A percentile compares a stretch with the other conserved stretches of the same genome.
Evolutionary conservation across 2,329 filamentous ascomycete genomes (phyloP).

Genomic region (Plectosphaerella plurivora): DNA sequence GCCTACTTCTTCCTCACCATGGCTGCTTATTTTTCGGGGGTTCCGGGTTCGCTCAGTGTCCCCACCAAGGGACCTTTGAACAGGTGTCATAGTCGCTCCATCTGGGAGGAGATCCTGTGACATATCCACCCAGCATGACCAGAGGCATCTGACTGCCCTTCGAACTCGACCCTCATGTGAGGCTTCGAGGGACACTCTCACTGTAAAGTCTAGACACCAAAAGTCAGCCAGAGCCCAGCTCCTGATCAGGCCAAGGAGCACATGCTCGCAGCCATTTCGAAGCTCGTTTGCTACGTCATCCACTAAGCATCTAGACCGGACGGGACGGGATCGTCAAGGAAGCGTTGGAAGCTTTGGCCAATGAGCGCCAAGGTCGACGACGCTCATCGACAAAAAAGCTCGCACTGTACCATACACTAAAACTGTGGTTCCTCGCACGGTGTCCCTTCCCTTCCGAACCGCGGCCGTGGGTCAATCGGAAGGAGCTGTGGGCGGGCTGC

Average conservation of each 20-base stretch:
- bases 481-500: slow-evolving; percentile 9
- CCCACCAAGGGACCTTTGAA: too few relatives aligned
- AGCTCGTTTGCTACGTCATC: background rate
- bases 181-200: too few relatives aligned
- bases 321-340: too few relatives aligned
- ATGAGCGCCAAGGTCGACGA: background rate
- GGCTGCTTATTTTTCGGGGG: too few relatives aligned
- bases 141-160: too few relatives aligned
- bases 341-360: background rate
- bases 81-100: too few relatives aligned
- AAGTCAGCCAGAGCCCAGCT: background rate
- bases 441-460: background rate
- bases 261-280: background rate
- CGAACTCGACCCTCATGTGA: too few relatives aligned
- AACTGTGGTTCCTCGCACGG: background rate
- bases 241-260: background rate
- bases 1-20: too few relatives aligned
- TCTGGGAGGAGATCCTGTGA: too few relatives aligned
- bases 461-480: background rate
- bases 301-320: background rate
- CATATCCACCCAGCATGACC: too few relatives aligned
- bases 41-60: too few relatives aligned
- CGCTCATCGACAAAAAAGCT: background rate
- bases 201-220: too few relatives aligned
- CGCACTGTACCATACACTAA: background rate